Evolutionary conservation across 805 yeast species (phyloP), one percentile per base, ranked within the genome.

Genomic region (Saturnispora serradocipensis): DNA sequence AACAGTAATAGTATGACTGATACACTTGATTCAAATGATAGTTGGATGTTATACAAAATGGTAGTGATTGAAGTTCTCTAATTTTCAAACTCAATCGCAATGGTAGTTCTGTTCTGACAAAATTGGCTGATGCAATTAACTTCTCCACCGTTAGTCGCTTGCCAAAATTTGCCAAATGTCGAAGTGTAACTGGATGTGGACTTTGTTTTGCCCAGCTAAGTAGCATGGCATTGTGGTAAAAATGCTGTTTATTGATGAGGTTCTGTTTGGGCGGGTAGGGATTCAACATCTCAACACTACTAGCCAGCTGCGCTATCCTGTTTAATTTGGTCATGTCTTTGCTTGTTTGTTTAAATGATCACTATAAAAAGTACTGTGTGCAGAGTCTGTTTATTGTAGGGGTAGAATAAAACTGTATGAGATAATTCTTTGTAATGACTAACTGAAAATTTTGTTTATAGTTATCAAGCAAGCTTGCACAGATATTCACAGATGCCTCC

Each of bases 181-280:
- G 73, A n/a, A 93, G 66, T 1, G 96, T 84, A 22, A 91, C 95
- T 0, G 98, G 96, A 64, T 88, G 88, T 0, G 96, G 90, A n/a
- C 63, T 63, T 56, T 81, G 77, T 47, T 76, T 72, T 42, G 81
- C 72, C 78, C 86, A 87, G 36, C 74, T 73, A 61, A 79, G 67
- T 53, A 88, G 70, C 5, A 83, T 78, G 20, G 82, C 80, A 61
- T 86, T 86, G 59, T 89, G 97, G 63, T 88, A 91, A 66, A 86
- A 91, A 63, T 89, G 97, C 62, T 87, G 90, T 22, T 77, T 76
- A 50, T 67, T 55, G 1, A 55, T 28, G 25, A 56, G 46, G 15
- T 34, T 32, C 7, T 54, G 52, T 5, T 56, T 48, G 9, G 56
- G 53, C 16, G 52, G 51, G n/a, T 48, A 53, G 5, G 58, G 58